Evolutionary conservation across 2,329 filamentous ascomycete species (phyloP).

Genomic region (Pestalotiopsis sp.): DNA sequence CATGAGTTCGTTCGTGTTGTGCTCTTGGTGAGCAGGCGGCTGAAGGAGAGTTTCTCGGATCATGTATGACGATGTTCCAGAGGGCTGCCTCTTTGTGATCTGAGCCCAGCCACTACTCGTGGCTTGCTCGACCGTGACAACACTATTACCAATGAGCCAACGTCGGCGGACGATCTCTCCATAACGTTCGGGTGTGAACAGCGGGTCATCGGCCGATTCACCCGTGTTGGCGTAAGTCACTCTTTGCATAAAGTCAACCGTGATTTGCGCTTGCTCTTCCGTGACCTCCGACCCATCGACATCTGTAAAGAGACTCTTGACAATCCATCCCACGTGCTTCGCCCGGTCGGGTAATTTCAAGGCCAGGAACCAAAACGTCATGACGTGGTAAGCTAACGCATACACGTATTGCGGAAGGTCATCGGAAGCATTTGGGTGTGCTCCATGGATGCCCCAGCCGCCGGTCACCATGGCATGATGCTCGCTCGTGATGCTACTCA

Average conservation of each 20-base stretch:
- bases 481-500: slow-evolving; percentile 46
- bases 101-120: slow-evolving; percentile 68
- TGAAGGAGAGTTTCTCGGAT: slow-evolving; percentile 63
- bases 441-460: slow-evolving; percentile 20
- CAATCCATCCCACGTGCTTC: slow-evolving; percentile 87
- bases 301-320: slow-evolving; percentile 82
- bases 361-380: slow-evolving; percentile 95
- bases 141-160: slow-evolving; percentile 74
- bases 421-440: slow-evolving; percentile 52
- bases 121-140: slow-evolving; percentile 75
- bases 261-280: slow-evolving; percentile 92
- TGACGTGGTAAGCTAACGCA: slow-evolving; percentile 90
- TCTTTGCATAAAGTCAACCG: slow-evolving; percentile 92
- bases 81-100: slow-evolving; percentile 72
- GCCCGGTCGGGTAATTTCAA: slow-evolving; percentile 82
- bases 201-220: slow-evolving; percentile 68
- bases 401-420: slow-evolving; percentile 93
- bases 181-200: slow-evolving; percentile 67
- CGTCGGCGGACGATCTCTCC: slow-evolving; percentile 68
- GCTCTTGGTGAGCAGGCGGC: slow-evolving; percentile 58
- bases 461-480: slow-evolving; percentile 24
- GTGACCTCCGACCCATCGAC: slow-evolving; percentile 72
- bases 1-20: slow-evolving; percentile 46
- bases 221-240: slow-evolving; percentile 84
- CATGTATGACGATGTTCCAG: slow-evolving; percentile 63